These are phyloP conservation scores for Ramaria sp. DNA, from an alignment of 768 basidiomycete genomes.

Conservation along the genomic window DNA sequence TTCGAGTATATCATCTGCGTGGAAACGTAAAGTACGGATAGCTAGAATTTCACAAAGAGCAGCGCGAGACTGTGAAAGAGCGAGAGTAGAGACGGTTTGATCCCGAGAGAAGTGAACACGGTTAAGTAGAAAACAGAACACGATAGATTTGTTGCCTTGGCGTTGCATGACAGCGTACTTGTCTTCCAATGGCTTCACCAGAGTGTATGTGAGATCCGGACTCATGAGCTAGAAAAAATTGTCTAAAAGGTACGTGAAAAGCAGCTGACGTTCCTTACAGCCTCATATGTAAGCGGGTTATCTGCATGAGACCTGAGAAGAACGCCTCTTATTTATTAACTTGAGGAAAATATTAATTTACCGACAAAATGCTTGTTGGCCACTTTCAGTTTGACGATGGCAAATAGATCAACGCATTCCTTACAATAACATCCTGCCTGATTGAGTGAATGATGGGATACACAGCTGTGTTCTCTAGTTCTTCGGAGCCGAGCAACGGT, in stretches of 20 bases:
- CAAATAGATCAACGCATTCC: neutral
- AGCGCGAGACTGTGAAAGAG: constrained; percentile 67
- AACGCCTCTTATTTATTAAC: neutral
- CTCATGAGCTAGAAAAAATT: constrained; percentile 45
- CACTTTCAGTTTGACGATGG: neutral
- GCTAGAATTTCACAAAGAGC: constrained; percentile 86
- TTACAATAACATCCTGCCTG: constrained; percentile 11
- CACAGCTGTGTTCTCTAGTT: constrained; percentile 5
- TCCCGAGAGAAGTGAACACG: constrained; percentile 78
- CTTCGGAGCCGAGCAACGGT: constrained; percentile 1
- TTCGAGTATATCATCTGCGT: constrained; percentile 55
- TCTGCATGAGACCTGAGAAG: constrained; percentile 32
- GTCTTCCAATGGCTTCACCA: constrained; percentile 77
- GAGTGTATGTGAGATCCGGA: constrained; percentile 85
- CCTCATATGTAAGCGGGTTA: constrained; percentile 73
- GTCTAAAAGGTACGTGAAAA: constrained; percentile 1
- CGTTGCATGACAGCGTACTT: constrained; percentile 71
- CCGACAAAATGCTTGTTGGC: constrained; percentile 21
- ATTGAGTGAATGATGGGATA: constrained; percentile 8
- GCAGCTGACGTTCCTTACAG: constrained; percentile 33
- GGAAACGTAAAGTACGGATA: constrained; percentile 62
- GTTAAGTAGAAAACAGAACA: constrained; percentile 84
- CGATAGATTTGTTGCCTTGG: constrained; percentile 68
- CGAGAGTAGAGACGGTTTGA: constrained; percentile 53
- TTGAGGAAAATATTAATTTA: constrained; percentile 7